A percentile compares a stretch with the other conserved stretches of the same genome.
Conservation (phyloP, 441 rosid genomes). For the Erysimum pusillum region DNA sequence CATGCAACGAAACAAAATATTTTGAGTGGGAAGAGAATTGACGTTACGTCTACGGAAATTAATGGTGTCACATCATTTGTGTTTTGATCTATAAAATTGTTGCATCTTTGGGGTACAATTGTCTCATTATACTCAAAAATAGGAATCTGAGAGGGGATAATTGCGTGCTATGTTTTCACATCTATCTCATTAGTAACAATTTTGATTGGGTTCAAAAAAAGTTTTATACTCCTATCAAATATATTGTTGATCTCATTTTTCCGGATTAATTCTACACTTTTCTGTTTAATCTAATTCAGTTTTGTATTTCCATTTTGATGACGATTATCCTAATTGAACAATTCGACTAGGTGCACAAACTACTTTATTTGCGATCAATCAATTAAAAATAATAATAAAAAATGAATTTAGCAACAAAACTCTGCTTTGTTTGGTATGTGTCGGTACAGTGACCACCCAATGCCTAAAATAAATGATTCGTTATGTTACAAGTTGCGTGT, state of each 20-base stretch:
- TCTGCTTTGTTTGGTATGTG: conserved; percentile 40
- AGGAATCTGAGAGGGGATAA: not conserved
- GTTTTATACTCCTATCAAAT: too few species aligned
- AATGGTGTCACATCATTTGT: conserved; percentile 2
- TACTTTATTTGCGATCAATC: too few species aligned
- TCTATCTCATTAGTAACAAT: not conserved
- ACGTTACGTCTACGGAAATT: conserved; percentile 43
- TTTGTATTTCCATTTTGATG: not conserved
- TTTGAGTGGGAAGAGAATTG: conserved; percentile 1
- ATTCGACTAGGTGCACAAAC: not conserved
- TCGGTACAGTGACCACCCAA: conserved; percentile 30
- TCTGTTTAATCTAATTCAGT: not conserved
- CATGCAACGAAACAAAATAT: not conserved
- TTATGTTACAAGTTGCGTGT: conserved; percentile 30
- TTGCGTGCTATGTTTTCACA: not conserved
- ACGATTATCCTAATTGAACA: not conserved
- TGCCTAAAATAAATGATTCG: conserved; percentile 22
- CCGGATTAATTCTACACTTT: not conserved
- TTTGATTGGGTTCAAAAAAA: too few species aligned
- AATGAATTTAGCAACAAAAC: conserved; percentile 19
- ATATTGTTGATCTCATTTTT: too few species aligned
- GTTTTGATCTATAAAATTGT: conserved; percentile 29
- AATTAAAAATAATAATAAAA: not conserved
- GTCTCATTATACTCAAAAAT: conserved; percentile 14
- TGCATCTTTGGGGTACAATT: conserved; percentile 18